A percentile compares a stretch with the other conserved stretches of the same genome.
These are phyloP conservation scores for Nicotiana noctiflora DNA, from an alignment of 257 asterid genomes.

Conservation along the genomic window DNA sequence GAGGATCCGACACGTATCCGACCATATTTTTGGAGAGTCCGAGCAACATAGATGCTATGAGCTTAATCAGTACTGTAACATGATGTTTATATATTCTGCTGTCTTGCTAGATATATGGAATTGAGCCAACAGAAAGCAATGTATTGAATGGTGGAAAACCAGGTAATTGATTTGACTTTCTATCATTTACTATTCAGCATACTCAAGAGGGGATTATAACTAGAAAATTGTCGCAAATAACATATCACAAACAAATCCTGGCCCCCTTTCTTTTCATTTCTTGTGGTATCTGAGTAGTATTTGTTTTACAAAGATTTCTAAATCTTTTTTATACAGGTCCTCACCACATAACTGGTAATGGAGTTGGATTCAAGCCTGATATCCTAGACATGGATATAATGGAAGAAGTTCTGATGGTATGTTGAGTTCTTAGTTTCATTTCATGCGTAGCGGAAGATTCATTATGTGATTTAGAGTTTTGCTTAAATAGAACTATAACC, in stretches of 20 bases:
- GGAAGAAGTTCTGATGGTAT: conserved; percentile 97
- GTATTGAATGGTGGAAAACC: conserved; percentile 72
- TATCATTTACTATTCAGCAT: not conserved
- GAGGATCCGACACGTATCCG: too few relatives aligned
- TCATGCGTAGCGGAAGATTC: not conserved
- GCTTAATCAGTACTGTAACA: not conserved
- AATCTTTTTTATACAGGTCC: conserved; percentile 44
- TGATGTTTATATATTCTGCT: not conserved
- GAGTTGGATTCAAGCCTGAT: conserved; percentile 97
- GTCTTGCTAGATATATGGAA: conserved; percentile 46
- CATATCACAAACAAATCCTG: not conserved
- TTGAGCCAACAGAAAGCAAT: conserved; percentile 64
- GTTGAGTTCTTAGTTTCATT: not conserved
- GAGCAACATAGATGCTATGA: too few relatives aligned
- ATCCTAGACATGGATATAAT: conserved; percentile 93
- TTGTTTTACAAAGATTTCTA: not conserved
- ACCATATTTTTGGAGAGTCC: too few relatives aligned
- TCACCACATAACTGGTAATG: conserved; percentile 89
- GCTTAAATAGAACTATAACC: not conserved
- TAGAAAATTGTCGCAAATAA: not conserved
- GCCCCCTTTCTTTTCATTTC: not conserved
- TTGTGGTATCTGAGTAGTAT: not conserved
- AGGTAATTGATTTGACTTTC: conserved; percentile 23
- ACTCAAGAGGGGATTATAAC: not conserved
- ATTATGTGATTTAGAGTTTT: not conserved